phyloP scores from a whole-genome alignment of 2,329 filamentous ascomycete species.

The Aspergillus piperis region DNA sequence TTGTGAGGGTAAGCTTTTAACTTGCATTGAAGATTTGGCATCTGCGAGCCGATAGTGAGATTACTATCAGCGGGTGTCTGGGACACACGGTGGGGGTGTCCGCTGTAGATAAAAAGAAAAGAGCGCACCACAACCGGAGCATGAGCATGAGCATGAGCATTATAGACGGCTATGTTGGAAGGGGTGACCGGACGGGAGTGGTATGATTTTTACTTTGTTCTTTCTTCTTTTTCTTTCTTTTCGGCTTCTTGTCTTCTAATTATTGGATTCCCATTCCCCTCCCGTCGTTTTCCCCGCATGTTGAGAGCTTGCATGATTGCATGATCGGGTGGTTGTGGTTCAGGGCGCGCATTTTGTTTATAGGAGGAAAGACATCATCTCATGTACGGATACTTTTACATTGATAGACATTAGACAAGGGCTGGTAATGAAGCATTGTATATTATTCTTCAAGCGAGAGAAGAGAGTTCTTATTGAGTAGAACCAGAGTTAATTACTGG shows the following conservation, averaged over 20 bases:
- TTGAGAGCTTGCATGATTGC: constrained; percentile 7
- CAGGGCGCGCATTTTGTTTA: background rate
- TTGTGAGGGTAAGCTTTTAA: constrained; percentile 13
- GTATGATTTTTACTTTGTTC: constrained; percentile 16
- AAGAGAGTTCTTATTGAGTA: too few relatives aligned
- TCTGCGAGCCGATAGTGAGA: background rate
- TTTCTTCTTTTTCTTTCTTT: constrained; percentile 10
- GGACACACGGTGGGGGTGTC: background rate
- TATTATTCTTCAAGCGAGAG: background rate
- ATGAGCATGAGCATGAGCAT: constrained; percentile 9
- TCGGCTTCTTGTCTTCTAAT: constrained; percentile 7
- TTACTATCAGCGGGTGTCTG: background rate
- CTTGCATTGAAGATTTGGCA: background rate
- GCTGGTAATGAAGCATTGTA: constrained; percentile 8
- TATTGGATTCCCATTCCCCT: constrained; percentile 5
- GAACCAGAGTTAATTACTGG: too few relatives aligned
- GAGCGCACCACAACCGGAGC: constrained; percentile 4
- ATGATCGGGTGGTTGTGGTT: constrained; percentile 8
- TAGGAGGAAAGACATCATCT: background rate
- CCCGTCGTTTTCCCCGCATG: background rate
- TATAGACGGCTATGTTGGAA: constrained; percentile 27
- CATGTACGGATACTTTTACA: background rate
- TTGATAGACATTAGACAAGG: constrained; percentile 2
- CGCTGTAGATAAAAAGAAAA: constrained; percentile 13
- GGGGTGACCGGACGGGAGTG: constrained; percentile 20